Evolutionary conservation across 1,139 yeast species (phyloP).

Genomic region (Yamadazyma oceani): DNA sequence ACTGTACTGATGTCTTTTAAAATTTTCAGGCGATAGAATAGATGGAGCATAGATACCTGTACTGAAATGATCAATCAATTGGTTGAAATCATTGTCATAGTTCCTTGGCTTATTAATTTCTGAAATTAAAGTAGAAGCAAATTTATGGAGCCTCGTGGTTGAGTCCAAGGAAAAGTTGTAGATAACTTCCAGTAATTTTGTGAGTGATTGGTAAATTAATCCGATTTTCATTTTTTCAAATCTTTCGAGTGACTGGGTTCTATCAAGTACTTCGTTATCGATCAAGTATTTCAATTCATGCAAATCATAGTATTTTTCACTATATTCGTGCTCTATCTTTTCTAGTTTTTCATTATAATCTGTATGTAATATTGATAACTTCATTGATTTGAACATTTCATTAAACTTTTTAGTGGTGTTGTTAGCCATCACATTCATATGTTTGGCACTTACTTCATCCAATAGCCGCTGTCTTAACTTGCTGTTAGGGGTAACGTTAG

Average conservation of each 20-base stretch:
- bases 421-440: conserved; percentile 26
- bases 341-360: conserved; percentile 30
- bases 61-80: conserved; percentile 26
- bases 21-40: conserved; percentile 27
- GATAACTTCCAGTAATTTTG: conserved; percentile 37
- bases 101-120: conserved; percentile 28
- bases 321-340: conserved; percentile 32
- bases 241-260: conserved; percentile 28
- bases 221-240: conserved; percentile 41
- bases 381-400: conserved; percentile 31
- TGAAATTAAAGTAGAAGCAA: conserved; percentile 27
- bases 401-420: conserved; percentile 31
- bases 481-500: conserved; percentile 8
- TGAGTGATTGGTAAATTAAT: conserved; percentile 34
- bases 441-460: conserved; percentile 21
- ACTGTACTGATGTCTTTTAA: conserved; percentile 23
- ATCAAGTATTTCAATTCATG: conserved; percentile 33
- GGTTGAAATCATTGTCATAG: conserved; percentile 28
- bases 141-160: conserved; percentile 27
- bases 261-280: conserved; percentile 27
- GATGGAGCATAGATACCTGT: conserved; percentile 47
- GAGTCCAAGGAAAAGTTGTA: conserved; percentile 30
- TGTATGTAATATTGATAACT: conserved; percentile 32
- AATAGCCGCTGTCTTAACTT: conserved; percentile 10
- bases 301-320: conserved; percentile 31